Conservation (phyloP, 371 early-diverging fungal species). For the Globomyces sp. region DNA sequence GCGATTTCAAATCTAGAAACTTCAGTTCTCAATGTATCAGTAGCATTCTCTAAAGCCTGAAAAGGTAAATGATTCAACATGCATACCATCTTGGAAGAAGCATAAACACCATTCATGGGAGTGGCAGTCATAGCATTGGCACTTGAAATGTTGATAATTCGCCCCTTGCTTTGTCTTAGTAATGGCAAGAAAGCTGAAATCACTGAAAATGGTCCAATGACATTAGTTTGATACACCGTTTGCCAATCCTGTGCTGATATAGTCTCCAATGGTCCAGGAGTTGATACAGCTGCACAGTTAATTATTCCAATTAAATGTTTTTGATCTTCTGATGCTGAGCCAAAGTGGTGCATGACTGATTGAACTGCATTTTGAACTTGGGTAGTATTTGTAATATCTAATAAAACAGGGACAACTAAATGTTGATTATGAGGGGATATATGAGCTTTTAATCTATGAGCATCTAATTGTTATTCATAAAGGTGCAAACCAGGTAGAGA, state of each 20-base stretch:
- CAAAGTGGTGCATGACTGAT: not conserved
- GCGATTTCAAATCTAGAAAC: slow-evolving; percentile 31
- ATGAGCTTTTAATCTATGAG: slow-evolving; percentile 19
- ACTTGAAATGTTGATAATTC: slow-evolving; percentile 40
- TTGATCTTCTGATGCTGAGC: not conserved
- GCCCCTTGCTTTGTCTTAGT: slow-evolving; percentile 28
- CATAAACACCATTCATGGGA: slow-evolving; percentile 38
- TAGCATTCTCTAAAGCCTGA: slow-evolving; percentile 84
- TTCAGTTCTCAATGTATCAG: slow-evolving; percentile 35
- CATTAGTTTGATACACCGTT: slow-evolving; percentile 22
- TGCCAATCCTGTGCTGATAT: slow-evolving; percentile 7
- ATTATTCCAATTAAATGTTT: slow-evolving; percentile 33
- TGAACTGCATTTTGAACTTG: slow-evolving; percentile 18
- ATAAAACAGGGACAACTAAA: slow-evolving; percentile 24
- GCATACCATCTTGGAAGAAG: slow-evolving; percentile 64
- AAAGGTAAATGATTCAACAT: slow-evolving; percentile 56
- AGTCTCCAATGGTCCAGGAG: slow-evolving; percentile 35
- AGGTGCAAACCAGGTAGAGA: not conserved
- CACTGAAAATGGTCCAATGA: slow-evolving; percentile 35
- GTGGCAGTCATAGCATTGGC: slow-evolving; percentile 32
- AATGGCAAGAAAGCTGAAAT: slow-evolving; percentile 35
- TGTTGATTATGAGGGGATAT: slow-evolving; percentile 14
- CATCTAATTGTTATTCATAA: slow-evolving; percentile 12
- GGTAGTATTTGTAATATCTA: slow-evolving; percentile 31
- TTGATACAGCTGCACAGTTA: slow-evolving; percentile 32